Percentiles rank a stretch among this genome's conserved stretches.
Conservation (phyloP, 352 stramenopile species). For the Blastocystis sp. region DNA sequence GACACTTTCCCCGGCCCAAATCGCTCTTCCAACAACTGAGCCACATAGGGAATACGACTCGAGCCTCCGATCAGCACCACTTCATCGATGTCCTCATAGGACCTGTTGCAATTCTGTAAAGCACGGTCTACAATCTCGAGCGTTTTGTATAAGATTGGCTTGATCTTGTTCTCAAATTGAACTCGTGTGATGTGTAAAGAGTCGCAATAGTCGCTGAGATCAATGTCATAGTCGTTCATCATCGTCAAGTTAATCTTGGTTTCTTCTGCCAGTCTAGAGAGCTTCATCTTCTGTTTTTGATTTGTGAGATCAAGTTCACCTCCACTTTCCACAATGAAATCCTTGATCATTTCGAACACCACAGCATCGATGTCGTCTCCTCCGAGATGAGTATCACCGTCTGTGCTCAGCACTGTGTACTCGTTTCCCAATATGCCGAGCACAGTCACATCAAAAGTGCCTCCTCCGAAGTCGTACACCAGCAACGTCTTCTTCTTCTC, state of each 20-base stretch:
- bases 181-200: constrained; percentile 81
- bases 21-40: constrained; percentile 70
- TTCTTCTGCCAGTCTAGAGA: background rate
- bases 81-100: constrained; percentile 68
- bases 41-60: constrained; percentile 73
- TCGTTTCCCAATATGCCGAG: background rate
- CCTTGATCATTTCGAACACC: background rate
- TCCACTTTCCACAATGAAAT: background rate
- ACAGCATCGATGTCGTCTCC: constrained; percentile 74
- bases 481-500: constrained; percentile 55
- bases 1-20: constrained; percentile 72
- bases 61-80: constrained; percentile 76
- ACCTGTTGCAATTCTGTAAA: constrained; percentile 62
- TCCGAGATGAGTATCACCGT: constrained; percentile 80
- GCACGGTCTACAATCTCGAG: constrained; percentile 63
- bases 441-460: constrained; percentile 72
- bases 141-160: constrained; percentile 73
- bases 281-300: background rate
- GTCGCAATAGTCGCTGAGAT: background rate
- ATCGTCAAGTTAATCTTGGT: background rate
- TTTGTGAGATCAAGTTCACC: background rate
- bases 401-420: constrained; percentile 72
- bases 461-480: constrained; percentile 73
- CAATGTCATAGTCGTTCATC: background rate
- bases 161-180: constrained; percentile 88